Conservation (phyloP, 2,329 filamentous ascomycete species). For the Aspergillus calidoustus region DNA sequence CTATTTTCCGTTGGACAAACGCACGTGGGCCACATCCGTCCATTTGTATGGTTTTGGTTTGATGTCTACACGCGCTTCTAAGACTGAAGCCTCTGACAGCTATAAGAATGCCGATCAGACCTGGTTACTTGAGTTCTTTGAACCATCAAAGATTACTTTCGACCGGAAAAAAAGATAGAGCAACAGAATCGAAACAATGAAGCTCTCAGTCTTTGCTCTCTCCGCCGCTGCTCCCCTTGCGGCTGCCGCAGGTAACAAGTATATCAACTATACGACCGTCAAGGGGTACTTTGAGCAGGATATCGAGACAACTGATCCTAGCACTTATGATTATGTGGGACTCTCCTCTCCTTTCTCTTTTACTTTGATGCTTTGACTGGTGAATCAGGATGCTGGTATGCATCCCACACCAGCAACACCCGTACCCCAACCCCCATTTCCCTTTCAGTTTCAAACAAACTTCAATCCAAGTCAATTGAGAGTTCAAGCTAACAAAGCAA, state of each 20-base stretch:
- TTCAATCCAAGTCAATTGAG: background rate
- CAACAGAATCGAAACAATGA: conserved; percentile 25
- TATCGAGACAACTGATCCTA: conserved; percentile 49
- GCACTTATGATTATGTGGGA: conserved; percentile 53
- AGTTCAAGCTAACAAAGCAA: background rate
- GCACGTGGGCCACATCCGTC: background rate
- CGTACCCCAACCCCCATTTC: background rate
- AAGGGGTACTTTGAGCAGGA: conserved; percentile 56
- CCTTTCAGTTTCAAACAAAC: background rate
- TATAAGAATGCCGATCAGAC: background rate
- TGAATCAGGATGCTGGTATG: background rate
- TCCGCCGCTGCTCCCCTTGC: conserved; percentile 67
- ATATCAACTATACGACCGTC: conserved; percentile 47
- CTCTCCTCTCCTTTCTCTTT: no score
- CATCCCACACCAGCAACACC: background rate
- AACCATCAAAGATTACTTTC: background rate
- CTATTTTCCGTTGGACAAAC: no score
- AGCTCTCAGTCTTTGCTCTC: conserved; percentile 71
- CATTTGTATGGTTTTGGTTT: background rate
- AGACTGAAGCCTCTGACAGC: background rate
- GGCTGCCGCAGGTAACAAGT: conserved; percentile 7
- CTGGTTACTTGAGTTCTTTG: background rate
- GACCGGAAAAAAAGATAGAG: background rate
- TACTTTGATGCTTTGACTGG: no score
- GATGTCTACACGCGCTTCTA: background rate